Evolutionary conservation across 345 rosid genomes (phyloP).

Genomic region (Fremontodendron californicum): DNA sequence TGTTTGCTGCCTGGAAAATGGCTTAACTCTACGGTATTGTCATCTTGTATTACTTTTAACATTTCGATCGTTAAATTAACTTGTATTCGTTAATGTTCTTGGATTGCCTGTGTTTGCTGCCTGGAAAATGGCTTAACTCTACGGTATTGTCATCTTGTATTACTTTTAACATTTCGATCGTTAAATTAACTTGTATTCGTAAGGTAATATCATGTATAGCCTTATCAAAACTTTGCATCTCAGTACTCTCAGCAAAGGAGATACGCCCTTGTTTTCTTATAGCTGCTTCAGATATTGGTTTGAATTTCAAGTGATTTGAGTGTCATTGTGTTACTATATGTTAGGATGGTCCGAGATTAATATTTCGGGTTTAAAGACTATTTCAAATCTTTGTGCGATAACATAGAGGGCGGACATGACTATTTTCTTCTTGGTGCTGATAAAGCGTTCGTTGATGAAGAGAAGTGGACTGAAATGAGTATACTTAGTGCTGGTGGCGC

Average conservation of each 20-base stretch:
- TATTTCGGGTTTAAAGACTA: slow-evolving; percentile 35
- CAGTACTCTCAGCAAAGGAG: not conserved
- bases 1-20: too few species aligned
- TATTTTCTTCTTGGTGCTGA: slow-evolving; percentile 35
- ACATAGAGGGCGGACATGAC: slow-evolving; percentile 31
- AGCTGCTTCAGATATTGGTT: not conserved
- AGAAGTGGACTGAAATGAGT: slow-evolving; percentile 40
- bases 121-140: too few species aligned
- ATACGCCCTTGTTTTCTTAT: too few species aligned
- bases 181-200: too few species aligned
- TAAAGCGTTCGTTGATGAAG: slow-evolving; percentile 36
- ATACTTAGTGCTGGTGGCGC: slow-evolving; percentile 40
- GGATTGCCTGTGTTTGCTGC: too few species aligned
- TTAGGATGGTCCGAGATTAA: slow-evolving; percentile 39
- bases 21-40: too few species aligned
- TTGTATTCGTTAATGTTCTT: too few species aligned
- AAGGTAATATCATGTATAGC: slow-evolving; percentile 19
- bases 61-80: too few species aligned
- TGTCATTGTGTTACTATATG: not conserved
- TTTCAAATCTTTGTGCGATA: slow-evolving; percentile 36
- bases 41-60: too few species aligned
- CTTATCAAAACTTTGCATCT: not conserved
- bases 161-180: too few species aligned
- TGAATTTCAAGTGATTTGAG: not conserved
- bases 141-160: too few species aligned